Percentiles rank a stretch among this genome's conserved stretches.
phyloP scores from a whole-genome alignment of 345 rosid genomes.

The Eucalyptus erythrocorys region DNA sequence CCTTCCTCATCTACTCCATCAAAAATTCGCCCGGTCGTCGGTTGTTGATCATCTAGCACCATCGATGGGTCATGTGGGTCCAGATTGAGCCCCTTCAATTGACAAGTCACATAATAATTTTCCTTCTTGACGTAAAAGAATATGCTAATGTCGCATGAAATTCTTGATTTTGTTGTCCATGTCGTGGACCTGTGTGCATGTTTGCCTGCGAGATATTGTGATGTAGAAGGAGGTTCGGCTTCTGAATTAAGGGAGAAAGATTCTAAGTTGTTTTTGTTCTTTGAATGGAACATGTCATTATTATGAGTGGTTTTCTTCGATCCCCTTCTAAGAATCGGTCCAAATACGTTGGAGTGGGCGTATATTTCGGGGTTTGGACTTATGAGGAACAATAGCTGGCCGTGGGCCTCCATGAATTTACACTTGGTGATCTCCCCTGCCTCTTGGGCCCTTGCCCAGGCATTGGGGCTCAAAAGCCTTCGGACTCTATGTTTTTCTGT shows the following conservation, averaged over 20 bases:
- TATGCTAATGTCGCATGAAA: accelerated
- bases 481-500: not conserved
- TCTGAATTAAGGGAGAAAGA: not conserved
- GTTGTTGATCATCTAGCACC: no score
- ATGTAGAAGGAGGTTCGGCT: not conserved
- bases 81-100: not conserved
- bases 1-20: not conserved
- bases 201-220: not conserved
- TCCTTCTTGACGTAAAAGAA: not conserved
- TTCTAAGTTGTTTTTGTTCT: not conserved
- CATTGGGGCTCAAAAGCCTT: not conserved
- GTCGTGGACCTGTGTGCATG: not conserved
- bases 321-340: not conserved
- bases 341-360: not conserved
- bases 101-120: not conserved
- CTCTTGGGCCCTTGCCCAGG: not conserved
- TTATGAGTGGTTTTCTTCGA: not conserved
- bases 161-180: not conserved
- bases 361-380: not conserved
- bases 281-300: not conserved
- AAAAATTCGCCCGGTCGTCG: accelerated
- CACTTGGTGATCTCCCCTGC: not conserved
- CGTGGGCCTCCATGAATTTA: not conserved
- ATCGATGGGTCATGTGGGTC: not conserved
- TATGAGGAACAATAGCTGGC: not conserved